A percentile compares a stretch with the other conserved stretches of the same genome.
Conservation (phyloP, 176 grass and related monocot species). For the Guadua angustifolia region DNA sequence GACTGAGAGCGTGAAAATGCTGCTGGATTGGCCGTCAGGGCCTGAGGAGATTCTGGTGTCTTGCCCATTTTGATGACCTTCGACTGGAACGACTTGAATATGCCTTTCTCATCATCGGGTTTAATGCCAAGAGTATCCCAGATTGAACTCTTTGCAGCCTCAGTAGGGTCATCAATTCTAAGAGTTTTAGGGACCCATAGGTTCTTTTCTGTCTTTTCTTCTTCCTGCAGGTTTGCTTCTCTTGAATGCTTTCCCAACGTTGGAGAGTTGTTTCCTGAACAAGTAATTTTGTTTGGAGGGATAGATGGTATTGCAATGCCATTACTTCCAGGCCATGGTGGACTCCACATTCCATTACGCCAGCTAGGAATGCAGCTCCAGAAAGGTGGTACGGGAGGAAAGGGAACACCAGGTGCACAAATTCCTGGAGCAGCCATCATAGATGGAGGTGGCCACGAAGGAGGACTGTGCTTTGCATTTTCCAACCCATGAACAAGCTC, state of each 20-base stretch:
- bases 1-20: slow-evolving; percentile 54
- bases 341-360: slow-evolving; percentile 55
- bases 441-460: slow-evolving; percentile 4
- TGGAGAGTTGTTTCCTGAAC: slow-evolving; percentile 52
- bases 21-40: slow-evolving; percentile 70
- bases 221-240: slow-evolving; percentile 52
- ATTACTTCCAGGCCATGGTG: slow-evolving; percentile 56
- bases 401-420: slow-evolving; percentile 51
- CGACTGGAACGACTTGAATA: slow-evolving; percentile 58
- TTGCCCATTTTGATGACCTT: slow-evolving; percentile 41
- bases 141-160: slow-evolving; percentile 80
- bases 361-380: slow-evolving; percentile 58
- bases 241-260: slow-evolving; percentile 76
- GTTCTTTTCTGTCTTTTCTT: slow-evolving; percentile 54
- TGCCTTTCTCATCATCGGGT: slow-evolving; percentile 56
- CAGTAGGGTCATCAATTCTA: slow-evolving; percentile 61
- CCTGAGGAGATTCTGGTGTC: slow-evolving; percentile 51
- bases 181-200: slow-evolving; percentile 78
- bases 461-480: slow-evolving; percentile 16
- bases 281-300: slow-evolving; percentile 46
- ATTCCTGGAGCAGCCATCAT: slow-evolving; percentile 41
- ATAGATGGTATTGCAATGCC: slow-evolving; percentile 24
- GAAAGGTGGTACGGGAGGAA: slow-evolving; percentile 55
- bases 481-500: slow-evolving; percentile 37
- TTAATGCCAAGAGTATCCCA: slow-evolving; percentile 78